These are phyloP conservation scores for Emericellopsis atlantica DNA, from an alignment of 2,329 filamentous ascomycete genomes.

Conservation along the genomic window DNA sequence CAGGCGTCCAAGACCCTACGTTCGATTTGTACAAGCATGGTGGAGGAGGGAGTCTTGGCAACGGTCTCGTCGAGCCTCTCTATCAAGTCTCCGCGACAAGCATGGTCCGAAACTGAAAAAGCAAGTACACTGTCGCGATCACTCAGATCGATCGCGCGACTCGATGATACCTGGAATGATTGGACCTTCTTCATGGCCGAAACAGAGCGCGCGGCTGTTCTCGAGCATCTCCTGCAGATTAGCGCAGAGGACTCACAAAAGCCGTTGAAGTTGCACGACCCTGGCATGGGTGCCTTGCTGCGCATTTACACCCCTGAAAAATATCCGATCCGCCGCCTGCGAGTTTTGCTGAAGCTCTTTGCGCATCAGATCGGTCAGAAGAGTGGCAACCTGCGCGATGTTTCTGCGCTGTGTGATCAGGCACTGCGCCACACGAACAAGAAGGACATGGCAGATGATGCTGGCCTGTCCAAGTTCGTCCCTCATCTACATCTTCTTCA, in stretches of 20 bases:
- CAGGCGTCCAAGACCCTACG: slow-evolving; percentile 46
- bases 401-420: slow-evolving; percentile 25
- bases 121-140: slow-evolving; percentile 43
- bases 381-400: slow-evolving; percentile 19
- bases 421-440: slow-evolving; percentile 20
- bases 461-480: slow-evolving; percentile 27
- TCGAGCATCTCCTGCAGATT: slow-evolving; percentile 48
- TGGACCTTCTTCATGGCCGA: slow-evolving; percentile 41
- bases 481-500: slow-evolving; percentile 34
- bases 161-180: slow-evolving; percentile 42
- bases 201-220: slow-evolving; percentile 38
- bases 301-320: slow-evolving; percentile 34
- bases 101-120: slow-evolving; percentile 40
- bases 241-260: slow-evolving; percentile 22
- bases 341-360: slow-evolving; percentile 36
- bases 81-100: slow-evolving; percentile 32
- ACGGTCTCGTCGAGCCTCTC: slow-evolving; percentile 36
- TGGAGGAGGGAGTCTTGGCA: slow-evolving; percentile 44
- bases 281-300: slow-evolving; percentile 32
- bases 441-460: slow-evolving; percentile 30
- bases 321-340: slow-evolving; percentile 39
- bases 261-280: slow-evolving; percentile 27
- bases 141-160: slow-evolving; percentile 45
- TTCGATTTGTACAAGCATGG: slow-evolving; percentile 47
- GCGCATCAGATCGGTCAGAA: slow-evolving; percentile 33